phyloP scores from a whole-genome alignment of 331 rosid species.

The Pyrus hybrid region DNA sequence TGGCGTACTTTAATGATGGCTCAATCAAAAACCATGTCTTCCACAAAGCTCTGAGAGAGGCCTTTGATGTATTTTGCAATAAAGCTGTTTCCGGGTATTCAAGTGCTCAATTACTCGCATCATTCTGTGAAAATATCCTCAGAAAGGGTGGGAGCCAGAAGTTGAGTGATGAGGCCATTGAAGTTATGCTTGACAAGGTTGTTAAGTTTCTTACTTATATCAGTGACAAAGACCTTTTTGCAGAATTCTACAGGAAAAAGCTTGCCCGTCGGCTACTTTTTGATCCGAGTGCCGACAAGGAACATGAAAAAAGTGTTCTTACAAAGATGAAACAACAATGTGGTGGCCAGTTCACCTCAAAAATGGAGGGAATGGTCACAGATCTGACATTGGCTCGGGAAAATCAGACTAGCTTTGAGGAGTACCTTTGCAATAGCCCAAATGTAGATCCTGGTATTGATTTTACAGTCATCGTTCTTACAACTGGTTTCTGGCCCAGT shows the following conservation, averaged over 20 bases:
- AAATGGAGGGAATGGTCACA: constrained; percentile 92
- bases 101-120: constrained; percentile 67
- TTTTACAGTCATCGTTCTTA: constrained; percentile 65
- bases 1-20: constrained; percentile 46
- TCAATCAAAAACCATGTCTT: constrained; percentile 51
- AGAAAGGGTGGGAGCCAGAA: constrained; percentile 80
- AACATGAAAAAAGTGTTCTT: constrained; percentile 61
- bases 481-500: constrained; percentile 90
- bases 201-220: constrained; percentile 76
- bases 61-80: constrained; percentile 74
- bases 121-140: constrained; percentile 80
- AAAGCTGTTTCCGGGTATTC: constrained; percentile 69
- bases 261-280: constrained; percentile 81
- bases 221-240: constrained; percentile 77
- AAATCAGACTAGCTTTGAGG: constrained; percentile 53
- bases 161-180: constrained; percentile 70
- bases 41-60: constrained; percentile 72
- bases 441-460: constrained; percentile 55
- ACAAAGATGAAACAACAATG: constrained; percentile 73
- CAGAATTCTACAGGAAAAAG: constrained; percentile 83
- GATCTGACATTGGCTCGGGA: constrained; percentile 70
- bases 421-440: constrained; percentile 39
- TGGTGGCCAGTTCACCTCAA: constrained; percentile 79
- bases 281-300: constrained; percentile 64
- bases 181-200: constrained; percentile 77